phyloP scores from a whole-genome alignment of 352 stramenopile species.

The Aphanomyces stellatus region DNA sequence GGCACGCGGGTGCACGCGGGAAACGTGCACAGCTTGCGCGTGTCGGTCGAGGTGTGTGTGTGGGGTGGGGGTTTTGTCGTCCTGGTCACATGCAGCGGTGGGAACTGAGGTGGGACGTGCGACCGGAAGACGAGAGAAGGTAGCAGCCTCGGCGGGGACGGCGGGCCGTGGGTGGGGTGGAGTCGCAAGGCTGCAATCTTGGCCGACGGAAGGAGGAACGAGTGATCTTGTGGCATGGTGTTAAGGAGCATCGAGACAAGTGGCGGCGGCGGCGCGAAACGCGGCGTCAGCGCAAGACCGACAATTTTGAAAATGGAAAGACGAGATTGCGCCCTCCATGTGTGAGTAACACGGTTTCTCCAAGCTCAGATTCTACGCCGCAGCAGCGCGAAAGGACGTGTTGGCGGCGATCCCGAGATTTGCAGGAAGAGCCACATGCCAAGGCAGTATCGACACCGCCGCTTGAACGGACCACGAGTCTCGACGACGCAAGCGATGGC shows the following conservation, averaged over 20 bases:
- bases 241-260: background rate
- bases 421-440: no score
- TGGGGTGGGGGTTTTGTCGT: background rate
- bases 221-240: background rate
- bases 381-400: no score
- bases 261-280: background rate
- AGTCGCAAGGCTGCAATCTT: background rate
- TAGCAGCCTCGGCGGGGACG: background rate
- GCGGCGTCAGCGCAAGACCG: no score
- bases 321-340: no score
- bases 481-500: no score
- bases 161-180: background rate
- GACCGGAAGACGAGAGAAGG: background rate
- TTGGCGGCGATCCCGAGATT: no score
- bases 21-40: conserved; percentile 38
- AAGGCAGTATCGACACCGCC: no score
- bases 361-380: no score
- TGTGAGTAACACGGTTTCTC: no score
- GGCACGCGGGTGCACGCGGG: conserved; percentile 56
- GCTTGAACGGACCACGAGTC: no score
- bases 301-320: no score
- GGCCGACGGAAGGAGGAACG: background rate
- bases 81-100: background rate
- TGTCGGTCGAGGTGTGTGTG: background rate
- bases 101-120: background rate